Percentiles rank a stretch among this genome's conserved stretches.
Evolutionary conservation across 2,329 filamentous ascomycete species (phyloP).

Genomic region (Aspergillus intermedius): DNA sequence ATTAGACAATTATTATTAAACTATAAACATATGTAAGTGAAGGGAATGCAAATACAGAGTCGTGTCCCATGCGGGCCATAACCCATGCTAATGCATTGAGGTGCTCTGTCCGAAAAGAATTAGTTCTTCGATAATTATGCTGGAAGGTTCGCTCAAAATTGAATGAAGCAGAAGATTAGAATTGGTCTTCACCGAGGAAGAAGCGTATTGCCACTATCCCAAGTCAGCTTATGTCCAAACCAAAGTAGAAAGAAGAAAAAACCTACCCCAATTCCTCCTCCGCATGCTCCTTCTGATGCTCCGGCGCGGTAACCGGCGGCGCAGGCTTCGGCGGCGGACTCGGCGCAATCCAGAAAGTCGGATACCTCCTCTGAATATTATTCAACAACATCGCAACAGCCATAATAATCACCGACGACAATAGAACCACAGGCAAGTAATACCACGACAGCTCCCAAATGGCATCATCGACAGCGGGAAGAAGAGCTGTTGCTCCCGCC

Average conservation of each 20-base stretch:
- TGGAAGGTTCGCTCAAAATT: too few relatives aligned
- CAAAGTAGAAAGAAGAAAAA: neutral
- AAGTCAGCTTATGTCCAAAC: neutral
- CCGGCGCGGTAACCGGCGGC: neutral
- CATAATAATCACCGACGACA: slow-evolving; percentile 25
- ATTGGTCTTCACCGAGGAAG: slow-evolving; percentile 3
- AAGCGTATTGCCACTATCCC: neutral
- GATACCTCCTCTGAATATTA: slow-evolving; percentile 27
- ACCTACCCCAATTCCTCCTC: neutral
- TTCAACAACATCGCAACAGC: slow-evolving; percentile 24
- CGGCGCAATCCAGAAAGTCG: slow-evolving; percentile 25
- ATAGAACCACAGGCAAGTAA: slow-evolving; percentile 23
- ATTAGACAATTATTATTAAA: too few relatives aligned
- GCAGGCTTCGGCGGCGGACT: slow-evolving; percentile 1
- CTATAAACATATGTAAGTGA: too few relatives aligned
- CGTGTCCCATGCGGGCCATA: too few relatives aligned
- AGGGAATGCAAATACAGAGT: too few relatives aligned
- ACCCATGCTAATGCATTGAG: too few relatives aligned
- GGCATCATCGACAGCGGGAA: slow-evolving; percentile 21
- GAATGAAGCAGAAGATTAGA: too few relatives aligned
- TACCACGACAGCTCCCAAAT: slow-evolving; percentile 28
- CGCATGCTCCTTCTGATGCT: slow-evolving; percentile 1
- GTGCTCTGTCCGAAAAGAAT: too few relatives aligned
- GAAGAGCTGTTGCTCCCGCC: slow-evolving; percentile 28
- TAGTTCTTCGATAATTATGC: too few relatives aligned